These are phyloP conservation scores for Candida fluviatilis DNA, from an alignment of 805 yeast species.

Conservation along the genomic window DNA sequence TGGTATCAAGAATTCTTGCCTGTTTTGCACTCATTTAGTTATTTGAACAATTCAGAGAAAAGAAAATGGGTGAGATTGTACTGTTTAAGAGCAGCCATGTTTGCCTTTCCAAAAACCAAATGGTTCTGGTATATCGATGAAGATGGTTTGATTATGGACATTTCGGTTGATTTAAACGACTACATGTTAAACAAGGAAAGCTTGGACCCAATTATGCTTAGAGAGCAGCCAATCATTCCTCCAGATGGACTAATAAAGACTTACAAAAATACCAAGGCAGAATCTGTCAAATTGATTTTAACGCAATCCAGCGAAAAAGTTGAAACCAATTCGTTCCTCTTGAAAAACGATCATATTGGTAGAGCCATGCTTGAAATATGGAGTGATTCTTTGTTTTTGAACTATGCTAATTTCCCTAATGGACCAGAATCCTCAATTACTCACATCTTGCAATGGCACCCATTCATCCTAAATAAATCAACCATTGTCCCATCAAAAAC, in stretches of 20 bases:
- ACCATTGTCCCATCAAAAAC: constrained; percentile 59
- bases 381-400: constrained; percentile 67
- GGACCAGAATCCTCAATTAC: constrained; percentile 67
- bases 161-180: constrained; percentile 54
- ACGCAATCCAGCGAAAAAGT: constrained; percentile 67
- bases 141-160: constrained; percentile 71
- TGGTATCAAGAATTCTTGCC: constrained; percentile 84
- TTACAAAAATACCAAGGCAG: constrained; percentile 53
- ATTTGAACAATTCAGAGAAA: constrained; percentile 38
- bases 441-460: constrained; percentile 96
- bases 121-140: constrained; percentile 87
- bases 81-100: constrained; percentile 81
- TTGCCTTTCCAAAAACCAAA: constrained; percentile 86
- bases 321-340: constrained; percentile 67
- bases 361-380: constrained; percentile 74
- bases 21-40: constrained; percentile 39
- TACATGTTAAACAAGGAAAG: constrained; percentile 59
- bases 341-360: constrained; percentile 62
- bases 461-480: constrained; percentile 66
- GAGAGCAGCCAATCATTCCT: constrained; percentile 70
- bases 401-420: constrained; percentile 56
- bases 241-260: constrained; percentile 68
- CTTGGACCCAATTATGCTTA: constrained; percentile 58
- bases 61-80: constrained; percentile 62
- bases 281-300: constrained; percentile 53